Base-by-base conservation (phyloP, 148 eudicot species). In the Spergularia bocconei region DNA sequence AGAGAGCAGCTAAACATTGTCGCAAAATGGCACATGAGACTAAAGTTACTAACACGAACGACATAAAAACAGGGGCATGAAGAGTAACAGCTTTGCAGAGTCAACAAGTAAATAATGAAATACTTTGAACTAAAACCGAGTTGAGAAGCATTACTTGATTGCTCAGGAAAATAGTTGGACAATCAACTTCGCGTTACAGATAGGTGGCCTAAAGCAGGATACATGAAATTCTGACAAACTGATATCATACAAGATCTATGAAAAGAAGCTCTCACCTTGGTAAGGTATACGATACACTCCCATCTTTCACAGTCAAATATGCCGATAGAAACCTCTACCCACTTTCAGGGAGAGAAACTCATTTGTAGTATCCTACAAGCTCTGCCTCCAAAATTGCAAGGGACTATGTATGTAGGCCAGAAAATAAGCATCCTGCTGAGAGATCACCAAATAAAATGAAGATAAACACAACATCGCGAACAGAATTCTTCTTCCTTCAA, bases 311-410 rank as follows among this genome's bases (percentile, higher is more conserved):
- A 72, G 41, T 78, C 65, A 63, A 70, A 33, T 78, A n/a, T 57
- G 61, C 67, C 71, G 10, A 70, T 39, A 36, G 16, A 63, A 54
- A 54, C 10, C 20, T 39, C 6, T 53, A 53, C 55, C 69, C 58
- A 68, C 36, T 58, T 33, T 47, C 38, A 48, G 48, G 33, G 38
- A 61, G 39, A 63, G 44, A 29, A 44, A 62, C 62, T 70, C 60
- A 4, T 59, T 50, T 67, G 68, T 56, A 71, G 8, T 48, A 48
- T 39, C 74, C 80, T 72, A 65, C 68, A 76, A 73, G 70, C 79
- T 76, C 50, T 64, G 69, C 73, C 66, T 29, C 69, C 72, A 77
- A 79, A 79, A 79, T 74, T 79, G 79, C 66, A 72, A 72, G 50
- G 60, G 63, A 58, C 11, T 54, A n/a, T 51, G 75, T 81, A 85